Base-by-base conservation (phyloP, 208 protist genomes). In the Trypanosoma avium region DNA sequence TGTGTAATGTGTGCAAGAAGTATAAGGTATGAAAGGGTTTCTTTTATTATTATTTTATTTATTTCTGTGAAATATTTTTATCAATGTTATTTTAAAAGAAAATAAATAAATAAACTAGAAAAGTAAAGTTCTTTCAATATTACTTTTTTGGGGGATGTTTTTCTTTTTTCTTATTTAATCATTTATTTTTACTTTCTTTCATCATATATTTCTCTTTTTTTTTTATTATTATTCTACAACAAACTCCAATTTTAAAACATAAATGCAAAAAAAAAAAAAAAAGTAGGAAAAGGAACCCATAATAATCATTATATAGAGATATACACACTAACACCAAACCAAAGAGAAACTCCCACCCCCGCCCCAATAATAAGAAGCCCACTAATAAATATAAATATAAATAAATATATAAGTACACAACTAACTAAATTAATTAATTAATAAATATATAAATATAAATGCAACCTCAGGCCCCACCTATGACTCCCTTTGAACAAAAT, bases 401-500 rank as follows among this genome's bases (percentile, higher is more conserved):
- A 42, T 15, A 42, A 42, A 42, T 15, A 42, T n/a, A 42, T 15
- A 42, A 42, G 17, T 15, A 38, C 5, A 38, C 5, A 38, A 38
- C 7, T 5, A 38, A 38, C 5, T 13, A 38, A 38, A 38, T 13
- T 13, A 10, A 38, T 5, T 42, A 8, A 42, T 9, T 1, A 42
- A n/a, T 15, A 13, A 35, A 24, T 17, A 8, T 21, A 38, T 38
- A 3, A 49, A 61, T n/a, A 10, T n/a, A n/a, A n/a, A 82, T 92
- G 88, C 82, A 90, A 75, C 67, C 74, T 4, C 82, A 65, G 13
- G 61, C 69, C 8, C 74, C 80, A 9, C 85, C 84, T 3, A 92
- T 86, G 77, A 86, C 79, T 5, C 75, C 77, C 29, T 90, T 90
- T 46, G 85, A 95, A 70, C 76, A 90, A 73, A 67, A 75, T 43